phyloP scores from a whole-genome alignment of 331 rosid species.

The Quercus phellos region DNA sequence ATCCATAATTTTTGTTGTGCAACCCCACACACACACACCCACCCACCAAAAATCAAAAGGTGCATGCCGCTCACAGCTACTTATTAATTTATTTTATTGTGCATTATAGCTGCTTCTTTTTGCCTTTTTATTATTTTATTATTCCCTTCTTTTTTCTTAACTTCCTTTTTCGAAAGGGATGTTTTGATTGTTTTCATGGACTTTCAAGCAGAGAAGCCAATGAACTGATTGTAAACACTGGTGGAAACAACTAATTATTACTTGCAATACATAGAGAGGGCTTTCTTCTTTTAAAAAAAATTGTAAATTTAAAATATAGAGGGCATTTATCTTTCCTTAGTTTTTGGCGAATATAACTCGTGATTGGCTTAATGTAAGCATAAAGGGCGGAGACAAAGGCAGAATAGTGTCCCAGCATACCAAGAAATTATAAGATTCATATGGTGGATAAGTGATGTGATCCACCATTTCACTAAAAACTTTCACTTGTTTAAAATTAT shows the following conservation, averaged over 20 bases:
- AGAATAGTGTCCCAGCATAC: too few species aligned
- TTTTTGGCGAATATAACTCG: not conserved
- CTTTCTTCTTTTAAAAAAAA: too few species aligned
- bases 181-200: slow-evolving; percentile 1
- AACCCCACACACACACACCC: slow-evolving; percentile 25
- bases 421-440: too few species aligned
- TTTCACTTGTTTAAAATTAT: too few species aligned
- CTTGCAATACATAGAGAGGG: not conserved
- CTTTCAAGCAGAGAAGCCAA: not conserved
- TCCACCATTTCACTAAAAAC: too few species aligned
- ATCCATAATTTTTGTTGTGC: slow-evolving; percentile 7
- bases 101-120: slow-evolving; percentile 18
- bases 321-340: too few species aligned
- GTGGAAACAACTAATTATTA: slow-evolving; percentile 1
- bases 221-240: not conserved
- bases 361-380: not conserved
- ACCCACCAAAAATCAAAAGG: slow-evolving; percentile 29
- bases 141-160: not conserved
- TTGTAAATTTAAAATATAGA: too few species aligned
- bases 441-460: too few species aligned
- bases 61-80: slow-evolving; percentile 28
- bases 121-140: not conserved
- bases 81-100: slow-evolving; percentile 6
- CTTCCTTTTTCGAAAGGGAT: not conserved
- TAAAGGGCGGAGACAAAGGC: too few species aligned